A percentile compares a stretch with the other conserved stretches of the same genome.
phyloP scores from a whole-genome alignment of 176 grass and related monocot genomes.

The Otatea glauca region DNA sequence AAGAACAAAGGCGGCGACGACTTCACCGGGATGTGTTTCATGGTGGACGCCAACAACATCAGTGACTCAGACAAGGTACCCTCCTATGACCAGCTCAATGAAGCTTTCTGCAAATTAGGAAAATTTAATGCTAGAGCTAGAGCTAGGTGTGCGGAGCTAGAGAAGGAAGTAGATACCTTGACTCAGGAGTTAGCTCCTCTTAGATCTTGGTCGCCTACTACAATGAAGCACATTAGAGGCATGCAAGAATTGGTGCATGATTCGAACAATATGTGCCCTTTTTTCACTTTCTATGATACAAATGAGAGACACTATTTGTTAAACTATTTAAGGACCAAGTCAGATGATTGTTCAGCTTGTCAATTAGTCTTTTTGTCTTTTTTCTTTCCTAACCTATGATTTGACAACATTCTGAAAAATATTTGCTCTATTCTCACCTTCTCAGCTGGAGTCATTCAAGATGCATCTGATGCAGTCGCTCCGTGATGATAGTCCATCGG shows the following conservation, averaged over 20 bases:
- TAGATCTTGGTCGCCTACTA: background rate
- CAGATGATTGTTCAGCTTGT: background rate
- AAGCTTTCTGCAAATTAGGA: no score
- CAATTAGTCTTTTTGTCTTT: background rate
- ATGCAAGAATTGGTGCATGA: background rate
- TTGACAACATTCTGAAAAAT: slow-evolving; percentile 12
- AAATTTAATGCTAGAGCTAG: no score
- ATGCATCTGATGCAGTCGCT: slow-evolving; percentile 87
- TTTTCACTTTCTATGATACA: background rate
- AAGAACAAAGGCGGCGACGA: no score
- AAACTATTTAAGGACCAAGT: background rate
- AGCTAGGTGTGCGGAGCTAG: no score
- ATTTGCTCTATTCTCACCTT: slow-evolving; percentile 12
- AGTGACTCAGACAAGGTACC: no score
- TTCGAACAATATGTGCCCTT: background rate
- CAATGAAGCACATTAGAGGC: background rate
- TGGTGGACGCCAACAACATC: no score
- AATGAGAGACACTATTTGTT: background rate
- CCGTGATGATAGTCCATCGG: slow-evolving; percentile 67
- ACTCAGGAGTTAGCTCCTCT: no score
- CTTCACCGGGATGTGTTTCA: no score
- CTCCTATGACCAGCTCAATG: no score
- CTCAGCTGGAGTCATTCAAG: slow-evolving; percentile 94
- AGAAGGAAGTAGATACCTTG: no score
- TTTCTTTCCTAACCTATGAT: background rate